These are phyloP conservation scores for Penicillium alfredii DNA, from an alignment of 495 filamentous ascomycete genomes.

Conservation along the genomic window DNA sequence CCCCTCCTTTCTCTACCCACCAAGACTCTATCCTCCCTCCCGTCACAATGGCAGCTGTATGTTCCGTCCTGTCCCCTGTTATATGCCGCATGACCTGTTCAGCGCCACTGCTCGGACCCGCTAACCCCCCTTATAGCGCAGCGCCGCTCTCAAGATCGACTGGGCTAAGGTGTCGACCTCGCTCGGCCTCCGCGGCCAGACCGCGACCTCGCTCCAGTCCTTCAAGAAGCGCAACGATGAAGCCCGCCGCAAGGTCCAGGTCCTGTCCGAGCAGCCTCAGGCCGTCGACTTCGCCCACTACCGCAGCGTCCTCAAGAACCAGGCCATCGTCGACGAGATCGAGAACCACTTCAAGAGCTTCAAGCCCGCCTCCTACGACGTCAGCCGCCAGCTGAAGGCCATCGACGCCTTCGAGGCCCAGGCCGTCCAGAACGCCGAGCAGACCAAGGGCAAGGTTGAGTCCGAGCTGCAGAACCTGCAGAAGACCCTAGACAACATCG, in stretches of 20 bases:
- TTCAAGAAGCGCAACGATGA: conserved; percentile 99
- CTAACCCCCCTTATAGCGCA: conserved; percentile 61
- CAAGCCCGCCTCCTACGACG: conserved; percentile 87
- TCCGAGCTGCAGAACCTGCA: conserved; percentile 84
- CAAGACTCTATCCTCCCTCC: conserved; percentile 40
- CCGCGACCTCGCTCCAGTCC: conserved; percentile 76
- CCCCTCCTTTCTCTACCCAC: conserved; percentile 35
- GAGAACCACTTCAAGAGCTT: conserved; percentile 87
- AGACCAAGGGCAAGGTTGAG: conserved; percentile 92
- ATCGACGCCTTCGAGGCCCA: conserved; percentile 97
- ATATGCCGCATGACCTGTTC: conserved; percentile 7
- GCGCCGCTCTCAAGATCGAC: conserved; percentile 98
- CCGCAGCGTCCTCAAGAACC: conserved; percentile 89
- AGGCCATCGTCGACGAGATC: conserved; percentile 88
- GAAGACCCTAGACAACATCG: conserved; percentile 93
- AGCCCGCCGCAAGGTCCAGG: conserved; percentile 81
- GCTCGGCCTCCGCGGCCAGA: conserved; percentile 93
- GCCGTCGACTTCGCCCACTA: conserved; percentile 89
- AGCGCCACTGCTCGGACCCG: conserved; percentile 12
- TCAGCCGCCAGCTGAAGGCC: conserved; percentile 85
- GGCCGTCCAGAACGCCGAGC: conserved; percentile 92
- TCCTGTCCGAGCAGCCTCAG: conserved; percentile 72
- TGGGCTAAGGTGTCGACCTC: conserved; percentile 87
- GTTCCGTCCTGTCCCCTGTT: conserved; percentile 35
- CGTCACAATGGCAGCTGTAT: conserved; percentile 82